phyloP scores from a whole-genome alignment of 2,329 filamentous ascomycete species.

The Thelonectria discophora region DNA sequence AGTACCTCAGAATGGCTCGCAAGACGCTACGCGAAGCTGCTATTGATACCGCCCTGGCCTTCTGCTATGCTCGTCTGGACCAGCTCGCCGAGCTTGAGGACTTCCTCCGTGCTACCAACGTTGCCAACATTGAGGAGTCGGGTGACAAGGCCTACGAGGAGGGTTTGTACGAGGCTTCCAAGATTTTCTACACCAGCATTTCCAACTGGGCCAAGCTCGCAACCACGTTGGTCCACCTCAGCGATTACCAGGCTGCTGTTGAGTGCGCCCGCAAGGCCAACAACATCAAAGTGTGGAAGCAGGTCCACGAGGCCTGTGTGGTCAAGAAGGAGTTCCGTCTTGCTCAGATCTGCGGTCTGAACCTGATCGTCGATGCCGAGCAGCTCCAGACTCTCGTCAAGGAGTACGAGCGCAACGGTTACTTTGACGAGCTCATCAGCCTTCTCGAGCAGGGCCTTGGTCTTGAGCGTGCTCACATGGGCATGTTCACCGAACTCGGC shows the following conservation, averaged over 20 bases:
- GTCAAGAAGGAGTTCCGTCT: slow-evolving; percentile 98
- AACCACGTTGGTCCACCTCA: slow-evolving; percentile 95
- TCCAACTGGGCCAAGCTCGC: slow-evolving; percentile 99
- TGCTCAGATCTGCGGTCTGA: slow-evolving; percentile 97
- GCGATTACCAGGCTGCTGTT: slow-evolving; percentile 96
- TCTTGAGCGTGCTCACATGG: slow-evolving; percentile 92
- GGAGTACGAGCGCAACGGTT: slow-evolving; percentile 96
- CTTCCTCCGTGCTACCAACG: slow-evolving; percentile 91
- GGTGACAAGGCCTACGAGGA: slow-evolving; percentile 98
- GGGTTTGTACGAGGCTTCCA: slow-evolving; percentile 92
- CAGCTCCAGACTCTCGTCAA: slow-evolving; percentile 92
- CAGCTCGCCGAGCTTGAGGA: slow-evolving; percentile 94
- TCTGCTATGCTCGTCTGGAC: slow-evolving; percentile 91
- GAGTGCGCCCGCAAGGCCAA: slow-evolving; percentile 98
- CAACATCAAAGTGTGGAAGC: slow-evolving; percentile 99
- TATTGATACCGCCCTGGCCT: slow-evolving; percentile 93
- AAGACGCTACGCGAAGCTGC: slow-evolving; percentile 94
- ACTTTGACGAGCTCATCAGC: slow-evolving; percentile 97
- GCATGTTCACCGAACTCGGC: slow-evolving; percentile 93
- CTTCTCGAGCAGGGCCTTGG: slow-evolving; percentile 95
- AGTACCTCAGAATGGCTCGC: slow-evolving; percentile 94
- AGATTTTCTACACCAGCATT: slow-evolving; percentile 98
- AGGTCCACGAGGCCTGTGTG: slow-evolving; percentile 96
- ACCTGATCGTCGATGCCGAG: slow-evolving; percentile 96
- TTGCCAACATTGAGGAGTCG: slow-evolving; percentile 94